Conservation (phyloP, 2,329 filamentous ascomycete genomes). For the Nemania sp. region DNA sequence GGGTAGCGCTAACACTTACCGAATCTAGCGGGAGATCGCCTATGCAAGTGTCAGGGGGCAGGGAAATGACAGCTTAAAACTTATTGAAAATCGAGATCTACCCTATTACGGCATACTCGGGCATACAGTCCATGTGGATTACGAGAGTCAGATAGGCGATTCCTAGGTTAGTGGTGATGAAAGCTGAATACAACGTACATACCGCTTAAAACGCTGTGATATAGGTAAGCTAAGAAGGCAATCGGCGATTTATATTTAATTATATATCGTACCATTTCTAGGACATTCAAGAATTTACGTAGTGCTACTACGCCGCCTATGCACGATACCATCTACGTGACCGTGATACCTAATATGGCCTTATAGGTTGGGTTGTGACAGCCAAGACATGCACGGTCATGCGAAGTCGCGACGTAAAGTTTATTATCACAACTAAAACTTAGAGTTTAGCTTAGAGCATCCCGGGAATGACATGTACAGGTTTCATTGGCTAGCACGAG, state of each 20-base stretch:
- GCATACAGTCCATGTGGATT: neutral
- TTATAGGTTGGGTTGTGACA: neutral
- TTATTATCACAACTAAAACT: neutral
- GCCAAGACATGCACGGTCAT: neutral
- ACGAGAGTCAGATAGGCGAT: neutral
- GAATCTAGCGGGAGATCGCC: neutral
- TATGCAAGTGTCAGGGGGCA: conserved; percentile 3
- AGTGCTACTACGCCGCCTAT: neutral
- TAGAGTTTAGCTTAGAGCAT: neutral
- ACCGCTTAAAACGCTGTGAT: no score
- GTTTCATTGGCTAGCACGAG: neutral
- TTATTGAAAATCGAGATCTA: neutral
- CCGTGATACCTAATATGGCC: neutral
- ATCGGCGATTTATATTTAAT: neutral
- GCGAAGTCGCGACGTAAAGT: no score
- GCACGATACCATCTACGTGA: neutral
- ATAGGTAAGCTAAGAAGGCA: no score
- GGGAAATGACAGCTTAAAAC: neutral
- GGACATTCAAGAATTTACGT: neutral
- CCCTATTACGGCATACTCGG: conserved; percentile 4
- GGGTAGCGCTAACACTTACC: neutral
- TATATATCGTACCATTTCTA: neutral
- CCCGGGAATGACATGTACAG: neutral
- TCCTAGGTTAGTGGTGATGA: neutral
- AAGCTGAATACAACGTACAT: neutral